These are phyloP conservation scores for Leccinum pachyderme DNA, from an alignment of 1,284 basidiomycete genomes.

Conservation along the genomic window DNA sequence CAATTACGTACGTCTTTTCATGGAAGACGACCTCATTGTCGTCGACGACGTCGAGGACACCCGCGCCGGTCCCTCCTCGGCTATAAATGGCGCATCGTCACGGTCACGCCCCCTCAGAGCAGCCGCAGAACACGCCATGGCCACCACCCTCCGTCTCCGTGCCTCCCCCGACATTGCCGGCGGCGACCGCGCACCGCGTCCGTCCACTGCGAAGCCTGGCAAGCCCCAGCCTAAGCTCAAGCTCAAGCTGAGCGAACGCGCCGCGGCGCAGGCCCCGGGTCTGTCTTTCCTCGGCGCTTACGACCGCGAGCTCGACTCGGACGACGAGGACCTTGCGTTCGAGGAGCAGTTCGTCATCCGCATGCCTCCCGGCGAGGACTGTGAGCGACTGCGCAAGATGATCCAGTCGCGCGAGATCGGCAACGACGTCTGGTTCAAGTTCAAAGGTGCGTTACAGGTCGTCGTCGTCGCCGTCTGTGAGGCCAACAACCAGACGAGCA, in stretches of 20 bases:
- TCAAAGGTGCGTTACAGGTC: conserved; percentile 68
- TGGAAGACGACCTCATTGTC: conserved; percentile 66
- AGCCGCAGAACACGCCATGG: conserved; percentile 39
- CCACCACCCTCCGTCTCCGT: conserved; percentile 43
- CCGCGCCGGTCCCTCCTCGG: conserved; percentile 26
- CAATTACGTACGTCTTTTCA: conserved; percentile 15
- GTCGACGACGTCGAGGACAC: conserved; percentile 54
- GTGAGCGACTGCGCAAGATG: conserved; percentile 77
- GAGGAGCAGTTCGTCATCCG: conserved; percentile 97
- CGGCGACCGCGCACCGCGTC: conserved; percentile 50
- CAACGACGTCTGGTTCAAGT: conserved; percentile 96
- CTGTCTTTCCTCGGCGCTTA: conserved; percentile 85
- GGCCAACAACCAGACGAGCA: conserved; percentile 32
- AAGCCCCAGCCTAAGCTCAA: conserved; percentile 75
- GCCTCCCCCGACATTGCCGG: conserved; percentile 39
- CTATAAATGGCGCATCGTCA: conserved; percentile 22
- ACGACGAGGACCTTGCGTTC: conserved; percentile 91
- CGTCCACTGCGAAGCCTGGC: conserved; percentile 38
- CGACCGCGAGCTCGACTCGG: conserved; percentile 93
- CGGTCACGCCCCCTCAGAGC: conserved; percentile 34
- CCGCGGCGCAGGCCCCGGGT: conserved; percentile 70
- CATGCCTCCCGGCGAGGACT: conserved; percentile 84
- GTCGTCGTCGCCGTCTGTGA: background rate
- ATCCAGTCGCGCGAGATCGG: conserved; percentile 76
- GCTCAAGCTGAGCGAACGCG: conserved; percentile 79